A percentile compares a stretch with the other conserved stretches of the same genome.
Evolutionary conservation across 441 rosid genomes (phyloP).

Genomic region (Daphne laureola): DNA sequence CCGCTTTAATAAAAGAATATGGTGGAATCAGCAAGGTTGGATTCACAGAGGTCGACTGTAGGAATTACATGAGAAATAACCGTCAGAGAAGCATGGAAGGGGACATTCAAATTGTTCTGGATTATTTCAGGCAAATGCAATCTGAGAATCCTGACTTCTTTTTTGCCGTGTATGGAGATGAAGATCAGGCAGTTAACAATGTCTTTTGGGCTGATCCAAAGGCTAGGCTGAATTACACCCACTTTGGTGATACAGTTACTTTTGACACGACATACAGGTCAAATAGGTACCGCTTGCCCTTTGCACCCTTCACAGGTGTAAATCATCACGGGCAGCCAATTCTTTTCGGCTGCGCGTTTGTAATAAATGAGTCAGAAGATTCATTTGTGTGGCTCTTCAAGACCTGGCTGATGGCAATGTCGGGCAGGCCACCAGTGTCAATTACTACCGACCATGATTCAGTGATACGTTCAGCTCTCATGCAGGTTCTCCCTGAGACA

Average conservation of each 20-base stretch:
- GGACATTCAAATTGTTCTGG: slow-evolving; percentile 76
- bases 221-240: slow-evolving; percentile 52
- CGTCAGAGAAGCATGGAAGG: slow-evolving; percentile 78
- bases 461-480: slow-evolving; percentile 57
- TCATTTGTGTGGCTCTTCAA: slow-evolving; percentile 83
- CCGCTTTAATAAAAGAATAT: slow-evolving; percentile 79
- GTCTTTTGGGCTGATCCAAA: slow-evolving; percentile 94
- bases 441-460: slow-evolving; percentile 81
- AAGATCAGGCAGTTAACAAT: slow-evolving; percentile 58
- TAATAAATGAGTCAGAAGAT: slow-evolving; percentile 77
- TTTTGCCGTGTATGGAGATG: slow-evolving; percentile 68
- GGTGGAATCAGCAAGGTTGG: slow-evolving; percentile 96
- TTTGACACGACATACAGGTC: slow-evolving; percentile 84
- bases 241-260: slow-evolving; percentile 83
- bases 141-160: slow-evolving; percentile 64
- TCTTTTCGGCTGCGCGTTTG: slow-evolving; percentile 84
- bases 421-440: slow-evolving; percentile 56
- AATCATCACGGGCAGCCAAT: slow-evolving; percentile 94
- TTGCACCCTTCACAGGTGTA: slow-evolving; percentile 88
- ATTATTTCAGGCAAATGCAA: slow-evolving; percentile 80
- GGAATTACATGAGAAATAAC: slow-evolving; percentile 85
- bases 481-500: slow-evolving; percentile 73
- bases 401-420: slow-evolving; percentile 85
- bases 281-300: slow-evolving; percentile 74
- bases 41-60: slow-evolving; percentile 90